Conservation (phyloP, 1,284 basidiomycete genomes). For the Apiotrichum brassicae region DNA sequence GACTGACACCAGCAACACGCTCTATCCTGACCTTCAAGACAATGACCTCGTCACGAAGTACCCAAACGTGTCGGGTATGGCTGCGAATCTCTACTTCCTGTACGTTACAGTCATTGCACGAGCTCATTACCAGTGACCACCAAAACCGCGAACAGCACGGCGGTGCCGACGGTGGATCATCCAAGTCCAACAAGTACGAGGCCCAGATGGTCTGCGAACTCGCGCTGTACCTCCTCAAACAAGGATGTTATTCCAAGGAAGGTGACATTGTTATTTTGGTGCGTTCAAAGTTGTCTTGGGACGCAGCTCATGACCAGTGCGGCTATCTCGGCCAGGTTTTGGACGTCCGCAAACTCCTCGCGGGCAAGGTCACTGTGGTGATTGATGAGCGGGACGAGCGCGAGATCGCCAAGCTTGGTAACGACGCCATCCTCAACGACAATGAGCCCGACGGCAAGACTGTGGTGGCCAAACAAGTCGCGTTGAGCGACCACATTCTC, state of each 20-base stretch:
- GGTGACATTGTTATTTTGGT: constrained; percentile 64
- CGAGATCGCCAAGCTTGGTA: constrained; percentile 44
- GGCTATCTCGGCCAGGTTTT: constrained; percentile 55
- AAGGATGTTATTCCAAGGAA: constrained; percentile 55
- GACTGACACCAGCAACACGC: constrained; percentile 49
- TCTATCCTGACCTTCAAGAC: constrained; percentile 58
- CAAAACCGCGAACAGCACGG: constrained; percentile 51
- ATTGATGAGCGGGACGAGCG: constrained; percentile 64
- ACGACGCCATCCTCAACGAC: not conserved
- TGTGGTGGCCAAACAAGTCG: too few species aligned
- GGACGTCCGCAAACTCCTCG: constrained; percentile 54
- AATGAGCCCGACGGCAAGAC: not conserved
- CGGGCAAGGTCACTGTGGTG: constrained; percentile 54
- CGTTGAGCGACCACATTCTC: constrained; percentile 50
- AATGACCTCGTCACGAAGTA: constrained; percentile 53
- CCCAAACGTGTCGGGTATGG: constrained; percentile 55
- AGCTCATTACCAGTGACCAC: constrained; percentile 42
- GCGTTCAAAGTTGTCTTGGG: not conserved
- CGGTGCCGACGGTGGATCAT: constrained; percentile 54
- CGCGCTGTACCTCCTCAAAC: constrained; percentile 58
- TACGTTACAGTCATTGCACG: constrained; percentile 1
- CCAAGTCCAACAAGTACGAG: constrained; percentile 64
- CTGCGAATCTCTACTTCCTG: constrained; percentile 57
- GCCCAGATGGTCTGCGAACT: constrained; percentile 64
- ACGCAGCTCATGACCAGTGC: not conserved